A percentile compares a stretch with the other conserved stretches of the same genome.
These are phyloP conservation scores for Exophiala aquamarina DNA, from an alignment of 2,329 filamentous ascomycete species.

Conservation along the genomic window DNA sequence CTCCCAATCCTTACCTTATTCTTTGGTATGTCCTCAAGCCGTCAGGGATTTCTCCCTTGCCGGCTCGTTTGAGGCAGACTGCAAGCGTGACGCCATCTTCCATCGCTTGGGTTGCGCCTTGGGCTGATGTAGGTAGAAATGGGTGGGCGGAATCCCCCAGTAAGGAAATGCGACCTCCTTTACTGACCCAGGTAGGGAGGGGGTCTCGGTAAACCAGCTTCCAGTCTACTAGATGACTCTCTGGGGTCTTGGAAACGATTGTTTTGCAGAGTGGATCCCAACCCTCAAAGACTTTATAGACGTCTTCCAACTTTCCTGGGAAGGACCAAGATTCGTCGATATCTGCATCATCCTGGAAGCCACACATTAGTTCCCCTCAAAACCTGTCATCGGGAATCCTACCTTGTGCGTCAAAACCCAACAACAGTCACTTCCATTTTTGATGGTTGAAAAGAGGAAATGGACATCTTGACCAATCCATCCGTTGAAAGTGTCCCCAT, in stretches of 20 bases:
- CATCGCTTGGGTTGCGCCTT: constrained; percentile 51
- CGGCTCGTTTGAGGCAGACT: constrained; percentile 38
- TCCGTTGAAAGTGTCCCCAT: constrained; percentile 26
- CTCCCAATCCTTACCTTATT: constrained; percentile 14
- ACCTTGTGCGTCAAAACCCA: constrained; percentile 27
- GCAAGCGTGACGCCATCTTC: constrained; percentile 52
- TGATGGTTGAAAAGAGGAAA: constrained; percentile 27
- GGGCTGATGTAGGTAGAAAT: constrained; percentile 49
- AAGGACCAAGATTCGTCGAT: constrained; percentile 53
- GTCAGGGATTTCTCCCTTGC: constrained; percentile 27
- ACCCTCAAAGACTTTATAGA: constrained; percentile 50
- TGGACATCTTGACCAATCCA: constrained; percentile 43
- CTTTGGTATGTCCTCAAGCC: constrained; percentile 21
- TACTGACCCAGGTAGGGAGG: constrained; percentile 36
- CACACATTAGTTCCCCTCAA: neutral
- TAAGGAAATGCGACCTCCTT: constrained; percentile 43
- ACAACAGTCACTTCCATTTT: constrained; percentile 26
- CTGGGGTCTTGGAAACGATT: constrained; percentile 27
- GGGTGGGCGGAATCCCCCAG: constrained; percentile 54
- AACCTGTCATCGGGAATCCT: neutral
- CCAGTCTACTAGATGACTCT: constrained; percentile 22
- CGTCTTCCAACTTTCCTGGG: constrained; percentile 49
- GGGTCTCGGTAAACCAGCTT: constrained; percentile 25
- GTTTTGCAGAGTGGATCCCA: constrained; percentile 49
- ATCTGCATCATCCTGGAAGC: constrained; percentile 47